These are phyloP conservation scores for Croton setiger DNA, from an alignment of 441 rosid genomes.

Conservation along the genomic window DNA sequence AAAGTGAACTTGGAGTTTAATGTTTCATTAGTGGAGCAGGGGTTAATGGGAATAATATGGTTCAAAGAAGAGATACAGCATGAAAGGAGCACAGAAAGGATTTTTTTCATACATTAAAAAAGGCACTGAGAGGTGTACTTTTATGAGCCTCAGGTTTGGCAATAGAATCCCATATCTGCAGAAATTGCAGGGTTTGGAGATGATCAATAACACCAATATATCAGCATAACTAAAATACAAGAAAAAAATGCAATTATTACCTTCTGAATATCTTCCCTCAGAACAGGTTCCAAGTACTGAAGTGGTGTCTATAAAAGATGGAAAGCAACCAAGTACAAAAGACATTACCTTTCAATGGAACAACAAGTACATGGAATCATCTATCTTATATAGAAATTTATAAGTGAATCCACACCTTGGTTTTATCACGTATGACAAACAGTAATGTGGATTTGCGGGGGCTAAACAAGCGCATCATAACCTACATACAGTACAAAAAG, in stretches of 20 bases:
- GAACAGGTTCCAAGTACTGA: conserved; percentile 62
- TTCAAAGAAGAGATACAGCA: not conserved
- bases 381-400: conserved; percentile 12
- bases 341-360: not conserved
- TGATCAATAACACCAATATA: conserved; percentile 14
- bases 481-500: conserved; percentile 40
- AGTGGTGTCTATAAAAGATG: conserved; percentile 69
- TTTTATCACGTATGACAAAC: conserved; percentile 93
- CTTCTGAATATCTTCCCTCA: conserved; percentile 92
- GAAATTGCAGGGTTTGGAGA: conserved; percentile 18
- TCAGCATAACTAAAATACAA: conserved; percentile 6
- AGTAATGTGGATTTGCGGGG: conserved; percentile 88
- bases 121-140: conserved; percentile 68
- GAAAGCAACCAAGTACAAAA: conserved; percentile 14
- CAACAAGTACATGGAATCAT: conserved; percentile 2
- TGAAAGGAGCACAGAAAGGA: not conserved
- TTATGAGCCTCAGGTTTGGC: conserved; percentile 66
- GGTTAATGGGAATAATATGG: not conserved
- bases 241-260: conserved; percentile 30
- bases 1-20: conserved; percentile 8
- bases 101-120: conserved; percentile 67
- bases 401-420: conserved; percentile 53
- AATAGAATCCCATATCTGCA: conserved; percentile 90
- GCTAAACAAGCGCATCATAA: conserved; percentile 88
- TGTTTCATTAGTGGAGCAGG: not conserved